Conservation (phyloP, 176 grass and related monocot genomes). For the Poa annua region DNA sequence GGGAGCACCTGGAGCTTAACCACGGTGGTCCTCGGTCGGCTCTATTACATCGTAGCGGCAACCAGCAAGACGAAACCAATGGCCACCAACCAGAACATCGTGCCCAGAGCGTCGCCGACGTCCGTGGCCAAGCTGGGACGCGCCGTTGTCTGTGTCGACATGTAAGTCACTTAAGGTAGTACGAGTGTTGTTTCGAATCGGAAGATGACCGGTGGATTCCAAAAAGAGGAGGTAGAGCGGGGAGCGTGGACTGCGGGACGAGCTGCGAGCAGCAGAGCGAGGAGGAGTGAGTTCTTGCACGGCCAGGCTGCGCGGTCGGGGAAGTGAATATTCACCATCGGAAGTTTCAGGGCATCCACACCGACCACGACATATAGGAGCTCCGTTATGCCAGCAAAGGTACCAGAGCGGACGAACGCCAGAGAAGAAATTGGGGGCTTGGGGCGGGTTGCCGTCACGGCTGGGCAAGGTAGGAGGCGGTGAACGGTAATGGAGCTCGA, state of each 20-base stretch:
- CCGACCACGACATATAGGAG: no score
- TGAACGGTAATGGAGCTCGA: no score
- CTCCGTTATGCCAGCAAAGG: no score
- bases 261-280: constrained; percentile 16
- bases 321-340: constrained; percentile 6
- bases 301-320: not conserved
- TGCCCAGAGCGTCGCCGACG: not conserved
- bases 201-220: not conserved
- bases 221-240: no score
- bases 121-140: not conserved
- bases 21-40: constrained; percentile 30
- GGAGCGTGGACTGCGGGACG: constrained; percentile 19
- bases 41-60: not conserved
- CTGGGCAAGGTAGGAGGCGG: no score
- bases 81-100: not conserved
- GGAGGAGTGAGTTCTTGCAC: not conserved
- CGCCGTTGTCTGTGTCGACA: no score
- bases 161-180: no score
- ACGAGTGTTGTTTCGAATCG: no score
- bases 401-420: no score
- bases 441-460: no score
- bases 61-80: constrained; percentile 5
- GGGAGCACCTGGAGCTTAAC: constrained; percentile 43
- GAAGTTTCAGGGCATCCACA: no score
- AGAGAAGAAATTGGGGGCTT: no score